These are phyloP conservation scores for Astrocystis sublimbata DNA, from an alignment of 495 filamentous ascomycete genomes.

Conservation along the genomic window DNA sequence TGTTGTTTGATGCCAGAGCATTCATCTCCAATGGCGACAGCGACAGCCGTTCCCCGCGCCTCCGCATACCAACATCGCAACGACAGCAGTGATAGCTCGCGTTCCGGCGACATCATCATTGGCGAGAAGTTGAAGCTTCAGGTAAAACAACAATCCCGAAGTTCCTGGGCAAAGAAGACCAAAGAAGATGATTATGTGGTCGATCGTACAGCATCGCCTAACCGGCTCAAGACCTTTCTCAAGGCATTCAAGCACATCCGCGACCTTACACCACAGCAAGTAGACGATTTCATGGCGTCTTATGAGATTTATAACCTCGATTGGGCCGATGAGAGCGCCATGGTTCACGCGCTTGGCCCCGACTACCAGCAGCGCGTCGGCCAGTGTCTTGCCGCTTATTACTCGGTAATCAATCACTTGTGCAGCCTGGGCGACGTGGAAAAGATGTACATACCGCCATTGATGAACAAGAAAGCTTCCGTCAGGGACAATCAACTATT, in stretches of 20 bases:
- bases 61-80: conserved; percentile 15
- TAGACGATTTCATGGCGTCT: conserved; percentile 66
- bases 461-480: conserved; percentile 58
- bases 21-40: conserved; percentile 29
- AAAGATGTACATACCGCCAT: conserved; percentile 69
- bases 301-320: conserved; percentile 68
- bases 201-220: conserved; percentile 53
- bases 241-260: conserved; percentile 58
- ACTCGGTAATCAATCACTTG: conserved; percentile 64
- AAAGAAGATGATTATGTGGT: conserved; percentile 29
- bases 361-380: conserved; percentile 61
- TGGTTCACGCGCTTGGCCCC: conserved; percentile 58
- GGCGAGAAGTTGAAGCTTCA: conserved; percentile 29
- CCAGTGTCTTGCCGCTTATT: conserved; percentile 61
- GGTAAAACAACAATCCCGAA: background rate
- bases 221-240: conserved; percentile 57
- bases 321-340: conserved; percentile 60
- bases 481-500: conserved; percentile 57
- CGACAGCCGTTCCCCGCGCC: conserved; percentile 15
- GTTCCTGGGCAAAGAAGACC: background rate
- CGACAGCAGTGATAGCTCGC: conserved; percentile 36
- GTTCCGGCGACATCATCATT: conserved; percentile 31
- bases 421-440: conserved; percentile 67
- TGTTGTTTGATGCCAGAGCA: background rate
- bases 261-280: conserved; percentile 58